These are phyloP conservation scores for Didymosphaeria variabile DNA, from an alignment of 2,329 filamentous ascomycete species.

Conservation along the genomic window DNA sequence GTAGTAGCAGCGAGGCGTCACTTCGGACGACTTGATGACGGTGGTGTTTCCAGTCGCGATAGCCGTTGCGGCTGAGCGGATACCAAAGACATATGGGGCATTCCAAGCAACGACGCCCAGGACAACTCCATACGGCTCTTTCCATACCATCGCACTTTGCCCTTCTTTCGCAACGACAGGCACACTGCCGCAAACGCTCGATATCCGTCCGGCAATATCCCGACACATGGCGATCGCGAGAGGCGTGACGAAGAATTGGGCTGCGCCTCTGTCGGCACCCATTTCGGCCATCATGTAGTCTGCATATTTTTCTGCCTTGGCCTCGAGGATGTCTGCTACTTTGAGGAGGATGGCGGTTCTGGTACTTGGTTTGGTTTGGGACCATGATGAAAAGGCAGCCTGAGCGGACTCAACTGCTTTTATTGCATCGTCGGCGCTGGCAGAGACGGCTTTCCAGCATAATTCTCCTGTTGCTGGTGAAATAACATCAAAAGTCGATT, in stretches of 20 bases:
- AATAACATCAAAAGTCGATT: slow-evolving; percentile 47
- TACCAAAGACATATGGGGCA: slow-evolving; percentile 53
- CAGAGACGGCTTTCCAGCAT: slow-evolving; percentile 63
- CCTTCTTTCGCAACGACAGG: slow-evolving; percentile 57
- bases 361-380: slow-evolving; percentile 62
- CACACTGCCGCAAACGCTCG: slow-evolving; percentile 55
- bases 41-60: slow-evolving; percentile 63
- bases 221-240: slow-evolving; percentile 52
- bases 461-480: slow-evolving; percentile 63
- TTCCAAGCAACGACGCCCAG: slow-evolving; percentile 79
- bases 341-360: slow-evolving; percentile 75
- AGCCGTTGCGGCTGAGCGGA: slow-evolving; percentile 55
- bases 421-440: slow-evolving; percentile 62
- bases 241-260: slow-evolving; percentile 43
- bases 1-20: slow-evolving; percentile 27
- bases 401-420: slow-evolving; percentile 67
- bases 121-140: slow-evolving; percentile 79
- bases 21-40: slow-evolving; percentile 31
- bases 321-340: slow-evolving; percentile 69
- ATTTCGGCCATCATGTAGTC: slow-evolving; percentile 66
- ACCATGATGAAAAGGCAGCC: slow-evolving; percentile 73
- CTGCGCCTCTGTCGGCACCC: slow-evolving; percentile 52
- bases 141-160: slow-evolving; percentile 68
- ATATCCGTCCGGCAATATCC: slow-evolving; percentile 59
- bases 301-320: slow-evolving; percentile 66